Evolutionary conservation across 352 stramenopile genomes (phyloP), one percentile per base, ranked within the genome.

Genomic region (Plasmopara halstedii): DNA sequence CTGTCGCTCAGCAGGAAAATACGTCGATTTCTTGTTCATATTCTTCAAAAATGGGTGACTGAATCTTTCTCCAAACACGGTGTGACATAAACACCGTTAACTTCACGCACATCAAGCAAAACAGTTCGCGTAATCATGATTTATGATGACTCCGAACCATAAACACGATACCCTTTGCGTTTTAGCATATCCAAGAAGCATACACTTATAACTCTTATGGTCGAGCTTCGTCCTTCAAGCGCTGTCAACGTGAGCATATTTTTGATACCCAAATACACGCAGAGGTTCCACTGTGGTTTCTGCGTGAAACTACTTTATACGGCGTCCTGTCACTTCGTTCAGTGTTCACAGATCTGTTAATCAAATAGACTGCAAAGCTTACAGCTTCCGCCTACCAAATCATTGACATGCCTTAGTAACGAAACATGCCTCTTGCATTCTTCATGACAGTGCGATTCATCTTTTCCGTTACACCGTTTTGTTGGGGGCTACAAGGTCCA

Each of bases 141-240:
- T 20, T 62, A 52, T 35, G 19, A 25, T 2, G 46, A 34, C 1
- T 55, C 48, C 10, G 55, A 23, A 32, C 55, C 44, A 21, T 41
- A 43, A 1, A 55, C 47, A 20, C 45, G 27, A 21, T 60, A 67
- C 42, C 48, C 9, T 10, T 61, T 66, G 0, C 14, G 15, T 32
- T 32, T 11, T 32, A 32, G 11, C 26, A 32, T n/a, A n/a, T n/a
- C n/a, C n/a, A n/a, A n/a, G n/a, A n/a, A n/a, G n/a, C n/a, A n/a
- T n/a, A n/a, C n/a, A 32, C 26, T 11, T 6, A 11, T 11, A 32
- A n/a, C n/a, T n/a, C n/a, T n/a, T n/a, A n/a, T n/a, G n/a, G n/a
- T n/a, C n/a, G n/a, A n/a, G n/a, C n/a, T 32, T 32, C 26, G 26
- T 32, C 26, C 26, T 32, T 11, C 11, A 11, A 6, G 26, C 26